phyloP scores from a whole-genome alignment of 202 grass and related monocot species.

The Setaria viridis region DNA sequence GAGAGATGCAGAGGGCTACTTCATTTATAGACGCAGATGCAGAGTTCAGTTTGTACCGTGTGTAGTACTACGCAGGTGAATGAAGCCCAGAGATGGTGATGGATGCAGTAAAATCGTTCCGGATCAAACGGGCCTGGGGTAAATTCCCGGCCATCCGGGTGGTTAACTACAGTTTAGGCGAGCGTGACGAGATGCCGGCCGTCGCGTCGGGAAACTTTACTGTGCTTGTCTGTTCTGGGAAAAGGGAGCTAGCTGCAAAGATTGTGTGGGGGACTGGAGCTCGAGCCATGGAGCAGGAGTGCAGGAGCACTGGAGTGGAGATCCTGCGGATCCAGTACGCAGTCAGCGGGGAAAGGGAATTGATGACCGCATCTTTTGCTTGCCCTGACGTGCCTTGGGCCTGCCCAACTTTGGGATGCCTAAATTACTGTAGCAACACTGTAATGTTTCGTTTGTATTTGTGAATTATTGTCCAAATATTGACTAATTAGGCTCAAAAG shows the following conservation, averaged over 20 bases:
- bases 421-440: too few species aligned
- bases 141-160: neutral
- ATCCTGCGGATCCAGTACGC: conserved; percentile 47
- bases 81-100: neutral
- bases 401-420: too few species aligned
- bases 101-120: too few species aligned
- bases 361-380: conserved; percentile 38
- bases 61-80: neutral
- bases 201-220: conserved; percentile 30
- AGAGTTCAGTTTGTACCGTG: neutral
- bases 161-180: conserved; percentile 23
- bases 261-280: conserved; percentile 29
- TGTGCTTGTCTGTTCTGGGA: conserved; percentile 28
- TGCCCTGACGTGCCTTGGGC: conserved; percentile 36
- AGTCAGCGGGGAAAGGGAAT: neutral
- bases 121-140: neutral
- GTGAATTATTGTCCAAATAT: too few species aligned
- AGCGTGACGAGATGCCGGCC: conserved; percentile 32
- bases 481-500: too few species aligned
- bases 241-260: conserved; percentile 23
- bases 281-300: neutral
- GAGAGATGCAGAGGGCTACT: neutral
- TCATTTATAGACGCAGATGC: neutral
- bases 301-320: conserved; percentile 1
- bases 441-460: too few species aligned